Conservation (phyloP, 148 eudicot species). For the Fagopyrum esculentum region DNA sequence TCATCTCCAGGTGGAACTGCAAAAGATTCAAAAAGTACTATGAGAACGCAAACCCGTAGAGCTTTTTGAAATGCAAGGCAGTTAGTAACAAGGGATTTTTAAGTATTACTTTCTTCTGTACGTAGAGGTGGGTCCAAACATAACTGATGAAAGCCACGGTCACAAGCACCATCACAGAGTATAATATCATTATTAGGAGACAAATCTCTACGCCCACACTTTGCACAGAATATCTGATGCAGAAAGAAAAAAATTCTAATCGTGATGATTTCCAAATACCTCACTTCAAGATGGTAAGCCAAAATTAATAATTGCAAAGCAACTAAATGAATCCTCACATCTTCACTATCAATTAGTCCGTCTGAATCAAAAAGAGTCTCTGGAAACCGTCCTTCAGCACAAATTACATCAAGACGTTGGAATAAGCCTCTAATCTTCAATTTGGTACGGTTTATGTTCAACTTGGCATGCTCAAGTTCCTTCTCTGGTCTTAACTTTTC, state of each 20-base stretch:
- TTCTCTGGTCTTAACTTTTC: constrained; percentile 92
- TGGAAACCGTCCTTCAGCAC: constrained; percentile 78
- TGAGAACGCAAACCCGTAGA: constrained; percentile 8
- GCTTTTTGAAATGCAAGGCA: not conserved
- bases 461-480: constrained; percentile 87
- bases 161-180: constrained; percentile 93
- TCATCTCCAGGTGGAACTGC: constrained; percentile 93
- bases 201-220: constrained; percentile 72
- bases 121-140: constrained; percentile 82
- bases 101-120: constrained; percentile 74
- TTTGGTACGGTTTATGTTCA: constrained; percentile 66
- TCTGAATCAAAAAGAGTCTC: constrained; percentile 64
- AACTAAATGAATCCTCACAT: constrained; percentile 43
- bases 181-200: constrained; percentile 75
- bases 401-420: constrained; percentile 53
- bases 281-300: not conserved
- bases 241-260: constrained; percentile 15
- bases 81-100: not conserved
- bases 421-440: constrained; percentile 79
- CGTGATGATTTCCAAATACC: not conserved
- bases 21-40: not conserved
- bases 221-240: constrained; percentile 88
- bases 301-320: not conserved
- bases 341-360: constrained; percentile 91
- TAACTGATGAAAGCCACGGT: constrained; percentile 94